phyloP scores from a whole-genome alignment of 371 early-diverging fungal genomes.

The Circinella umbellata region DNA sequence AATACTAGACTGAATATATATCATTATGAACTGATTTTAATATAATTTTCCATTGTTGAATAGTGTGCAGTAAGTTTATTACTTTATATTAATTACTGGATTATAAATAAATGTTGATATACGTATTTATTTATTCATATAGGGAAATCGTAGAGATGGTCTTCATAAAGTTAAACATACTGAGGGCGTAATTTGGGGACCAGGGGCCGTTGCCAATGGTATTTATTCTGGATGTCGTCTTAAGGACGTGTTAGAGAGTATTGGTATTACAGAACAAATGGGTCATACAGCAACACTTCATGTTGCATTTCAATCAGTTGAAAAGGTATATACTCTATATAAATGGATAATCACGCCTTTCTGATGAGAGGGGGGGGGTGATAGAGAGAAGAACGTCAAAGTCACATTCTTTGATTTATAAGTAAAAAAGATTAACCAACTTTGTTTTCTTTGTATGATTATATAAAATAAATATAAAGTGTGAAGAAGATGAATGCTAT shows the following conservation, averaged over 20 bases:
- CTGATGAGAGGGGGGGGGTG: no score
- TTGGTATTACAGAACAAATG: slow-evolving; percentile 49
- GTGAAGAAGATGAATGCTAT: slow-evolving; percentile 72
- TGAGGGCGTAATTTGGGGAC: slow-evolving; percentile 83
- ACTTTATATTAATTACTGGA: neutral
- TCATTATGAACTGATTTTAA: neutral
- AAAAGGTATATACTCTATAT: slow-evolving; percentile 47
- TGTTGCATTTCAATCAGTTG: slow-evolving; percentile 77
- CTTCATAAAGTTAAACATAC: slow-evolving; percentile 77
- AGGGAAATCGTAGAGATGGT: slow-evolving; percentile 85
- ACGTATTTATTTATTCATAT: neutral
- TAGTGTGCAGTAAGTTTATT: neutral
- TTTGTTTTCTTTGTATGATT: no score
- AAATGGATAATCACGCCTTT: neutral
- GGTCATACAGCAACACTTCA: slow-evolving; percentile 54
- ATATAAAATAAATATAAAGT: slow-evolving; percentile 22
- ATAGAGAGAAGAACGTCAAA: no score
- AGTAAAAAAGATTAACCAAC: no score
- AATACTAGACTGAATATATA: neutral
- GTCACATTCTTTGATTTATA: no score
- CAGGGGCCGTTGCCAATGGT: slow-evolving; percentile 81
- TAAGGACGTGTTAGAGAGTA: slow-evolving; percentile 68
- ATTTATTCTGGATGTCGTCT: slow-evolving; percentile 80
- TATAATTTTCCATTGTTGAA: neutral
- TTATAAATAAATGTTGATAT: neutral